These are phyloP conservation scores for Galeopsis tetrahit DNA, from an alignment of 257 asterid species.

Conservation along the genomic window DNA sequence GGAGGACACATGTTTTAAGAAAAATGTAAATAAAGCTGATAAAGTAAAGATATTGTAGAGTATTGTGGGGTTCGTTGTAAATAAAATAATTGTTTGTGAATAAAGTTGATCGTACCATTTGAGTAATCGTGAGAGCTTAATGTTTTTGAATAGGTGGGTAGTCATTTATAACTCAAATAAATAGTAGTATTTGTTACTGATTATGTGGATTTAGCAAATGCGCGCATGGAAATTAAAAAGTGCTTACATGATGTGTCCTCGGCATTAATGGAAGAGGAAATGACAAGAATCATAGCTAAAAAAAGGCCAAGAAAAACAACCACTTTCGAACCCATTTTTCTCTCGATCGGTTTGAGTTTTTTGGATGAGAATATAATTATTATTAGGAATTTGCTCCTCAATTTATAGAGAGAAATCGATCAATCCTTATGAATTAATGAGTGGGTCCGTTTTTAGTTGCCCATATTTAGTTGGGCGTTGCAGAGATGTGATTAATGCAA, in stretches of 20 bases:
- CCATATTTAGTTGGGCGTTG: conserved; percentile 1
- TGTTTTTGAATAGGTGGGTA: too few relatives aligned
- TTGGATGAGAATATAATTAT: background rate
- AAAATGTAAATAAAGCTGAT: too few relatives aligned
- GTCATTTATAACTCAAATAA: too few relatives aligned
- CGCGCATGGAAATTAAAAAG: too few relatives aligned
- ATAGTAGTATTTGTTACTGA: too few relatives aligned
- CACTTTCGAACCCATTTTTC: conserved; percentile 31
- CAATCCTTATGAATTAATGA: background rate
- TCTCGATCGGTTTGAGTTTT: background rate
- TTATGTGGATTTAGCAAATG: too few relatives aligned
- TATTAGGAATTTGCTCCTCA: background rate
- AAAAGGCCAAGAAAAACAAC: conserved; percentile 22
- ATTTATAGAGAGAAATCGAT: background rate
- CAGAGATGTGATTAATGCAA: background rate
- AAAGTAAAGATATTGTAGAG: too few relatives aligned
- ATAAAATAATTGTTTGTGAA: too few relatives aligned
- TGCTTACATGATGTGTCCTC: conserved; percentile 1
- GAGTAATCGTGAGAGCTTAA: too few relatives aligned
- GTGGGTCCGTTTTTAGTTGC: background rate
- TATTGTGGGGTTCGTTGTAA: too few relatives aligned
- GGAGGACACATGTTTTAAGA: too few relatives aligned
- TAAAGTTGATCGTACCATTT: too few relatives aligned
- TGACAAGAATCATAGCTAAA: conserved; percentile 16
- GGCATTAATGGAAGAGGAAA: conserved; percentile 27